Evolutionary conservation across 176 grass and related monocot species (phyloP), one percentile per base, ranked within the genome.

Genomic region (Avena atlantica): DNA sequence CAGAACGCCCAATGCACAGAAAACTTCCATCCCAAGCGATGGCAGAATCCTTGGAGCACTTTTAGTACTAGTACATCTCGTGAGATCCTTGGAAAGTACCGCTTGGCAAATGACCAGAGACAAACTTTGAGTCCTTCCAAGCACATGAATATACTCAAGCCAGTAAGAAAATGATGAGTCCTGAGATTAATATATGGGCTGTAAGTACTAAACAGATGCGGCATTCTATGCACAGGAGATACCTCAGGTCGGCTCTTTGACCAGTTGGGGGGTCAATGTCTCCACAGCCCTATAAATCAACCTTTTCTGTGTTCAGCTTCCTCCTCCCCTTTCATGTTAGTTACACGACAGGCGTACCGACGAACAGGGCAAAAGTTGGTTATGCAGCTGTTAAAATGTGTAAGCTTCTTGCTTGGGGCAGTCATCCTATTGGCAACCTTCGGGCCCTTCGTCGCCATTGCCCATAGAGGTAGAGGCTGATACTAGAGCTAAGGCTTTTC

Each of bases 11-110:
- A 56, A 89, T 19, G 55, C 79, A 76, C 57, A 37, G 37, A 62
- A 68, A 80, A 81, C 80, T 91, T 93, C 83, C 40, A 83, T 70
- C 66, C 61, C 74, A 89, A 90, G 86, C 86, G 81, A 91, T 52
- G 76, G 42, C 45, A 23, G 15, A 80, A 80, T 74, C 86, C 60
- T 83, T 83, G 58, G 83, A 63, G 77, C 50, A 78, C 53, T 85
- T 82, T 76, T 81, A 74, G 12, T 13, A 85, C 78, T 81, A 74
- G 12, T 13, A 85, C 78, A 78, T 24, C 19, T 76, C 78, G 64
- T 36, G 82, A 34, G 55, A 91, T 78, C 70, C 9, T 88, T 72
- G 90, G 86, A 86, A 82, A 58, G 42, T 78, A 49, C 83, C 85
- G 17, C 17, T 8, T 76, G 64, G 74, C 67, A 55, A 81, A 88